Conservation (phyloP, 2,329 filamentous ascomycete genomes). For the Aspergillus sp. region DNA sequence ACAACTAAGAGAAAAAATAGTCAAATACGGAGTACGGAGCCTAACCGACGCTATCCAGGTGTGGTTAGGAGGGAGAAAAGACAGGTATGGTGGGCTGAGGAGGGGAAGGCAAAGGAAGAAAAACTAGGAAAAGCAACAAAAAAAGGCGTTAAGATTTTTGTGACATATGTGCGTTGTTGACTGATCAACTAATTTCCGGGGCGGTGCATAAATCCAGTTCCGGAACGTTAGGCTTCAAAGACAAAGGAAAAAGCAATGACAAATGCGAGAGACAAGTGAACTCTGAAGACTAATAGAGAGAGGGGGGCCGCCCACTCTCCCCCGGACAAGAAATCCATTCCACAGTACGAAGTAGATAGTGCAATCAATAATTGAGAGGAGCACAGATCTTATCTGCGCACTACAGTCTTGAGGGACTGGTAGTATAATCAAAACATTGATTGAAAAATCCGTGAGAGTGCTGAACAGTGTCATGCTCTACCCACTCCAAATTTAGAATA, state of each 20-base stretch:
- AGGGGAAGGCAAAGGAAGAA: not conserved
- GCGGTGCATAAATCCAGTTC: constrained; percentile 2
- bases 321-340: not conserved
- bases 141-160: constrained; percentile 6
- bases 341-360: not conserved
- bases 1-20: not conserved
- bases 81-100: not conserved
- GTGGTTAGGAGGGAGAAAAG: not conserved
- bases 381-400: constrained; percentile 5
- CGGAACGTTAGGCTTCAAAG: not conserved
- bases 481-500: constrained; percentile 6
- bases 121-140: not conserved
- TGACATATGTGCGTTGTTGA: constrained; percentile 10
- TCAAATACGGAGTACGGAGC: not conserved
- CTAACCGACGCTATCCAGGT: constrained; percentile 1
- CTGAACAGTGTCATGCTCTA: not conserved
- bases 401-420: not conserved
- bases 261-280: not conserved
- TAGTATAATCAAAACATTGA: not conserved
- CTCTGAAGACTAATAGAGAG: not conserved
- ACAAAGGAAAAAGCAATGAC: not conserved
- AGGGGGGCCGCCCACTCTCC: not conserved
- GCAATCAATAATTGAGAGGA: constrained; percentile 6
- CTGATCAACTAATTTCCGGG: constrained; percentile 6
- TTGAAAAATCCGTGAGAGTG: not conserved